Evolutionary conservation across 2,329 filamentous ascomycete genomes (phyloP).

Genomic region (Apiospora aurea): DNA sequence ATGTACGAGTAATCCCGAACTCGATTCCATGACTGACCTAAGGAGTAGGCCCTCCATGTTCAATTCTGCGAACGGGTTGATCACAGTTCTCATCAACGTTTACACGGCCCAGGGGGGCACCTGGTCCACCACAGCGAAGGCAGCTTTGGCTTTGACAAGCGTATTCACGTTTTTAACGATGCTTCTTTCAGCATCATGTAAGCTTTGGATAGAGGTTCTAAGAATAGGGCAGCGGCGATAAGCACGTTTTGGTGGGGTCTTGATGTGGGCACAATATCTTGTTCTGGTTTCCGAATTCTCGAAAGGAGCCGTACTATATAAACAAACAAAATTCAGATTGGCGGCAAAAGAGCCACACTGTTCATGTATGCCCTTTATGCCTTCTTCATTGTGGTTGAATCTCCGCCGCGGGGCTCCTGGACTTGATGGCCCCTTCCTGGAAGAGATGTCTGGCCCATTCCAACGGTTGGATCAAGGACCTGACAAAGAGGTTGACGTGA

Average conservation of each 20-base stretch:
- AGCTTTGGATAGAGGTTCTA: constrained; percentile 9
- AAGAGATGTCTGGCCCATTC: constrained; percentile 11
- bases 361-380: not conserved
- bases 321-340: not conserved
- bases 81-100: constrained; percentile 7
- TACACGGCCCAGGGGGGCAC: not conserved
- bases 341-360: not conserved
- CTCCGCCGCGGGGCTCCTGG: not conserved
- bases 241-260: not conserved
- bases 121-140: not conserved
- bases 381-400: constrained; percentile 8
- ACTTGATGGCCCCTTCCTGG: constrained; percentile 8
- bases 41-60: not conserved
- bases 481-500: constrained; percentile 3
- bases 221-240: not conserved
- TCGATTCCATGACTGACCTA: not conserved
- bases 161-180: constrained; percentile 4
- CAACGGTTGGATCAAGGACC: not conserved
- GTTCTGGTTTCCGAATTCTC: constrained; percentile 9
- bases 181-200: not conserved
- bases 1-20: not conserved
- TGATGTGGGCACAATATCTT: not conserved
- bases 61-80: not conserved
- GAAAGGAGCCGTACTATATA: not conserved
- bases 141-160: not conserved